Base-by-base conservation (phyloP, 2,329 filamentous ascomycete species). In the Colletotrichum sidae region DNA sequence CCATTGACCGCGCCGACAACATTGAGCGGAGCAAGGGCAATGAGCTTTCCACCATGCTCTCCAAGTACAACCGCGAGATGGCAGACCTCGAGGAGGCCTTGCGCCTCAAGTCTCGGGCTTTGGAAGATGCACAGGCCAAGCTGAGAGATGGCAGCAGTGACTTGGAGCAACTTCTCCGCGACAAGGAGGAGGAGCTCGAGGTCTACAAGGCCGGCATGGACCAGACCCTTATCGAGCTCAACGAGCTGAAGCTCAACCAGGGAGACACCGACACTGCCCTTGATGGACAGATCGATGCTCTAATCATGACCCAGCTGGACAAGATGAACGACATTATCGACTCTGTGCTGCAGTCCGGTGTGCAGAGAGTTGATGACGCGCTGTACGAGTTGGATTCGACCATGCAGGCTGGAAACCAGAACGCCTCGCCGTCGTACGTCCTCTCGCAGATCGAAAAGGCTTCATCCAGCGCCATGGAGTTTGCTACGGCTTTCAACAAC, bases 181-280 rank as follows among this genome's bases (percentile, higher is more conserved):
- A 98, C 69, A 98, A 97, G 83, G 96, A 99, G 75, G 94, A 97
- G 72, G 96, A 99, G 79, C 88, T 99, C 34, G 96, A 98, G 79
- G 94, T 98, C 51, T 97, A 97, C 86, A 97, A 97, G 81, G 93
- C 94, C 50, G 94, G 94, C 72, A 96, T 99, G 93, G 96, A 99
- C 75, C 92, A 98, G 81, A 94, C 95, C 3, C 82, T 99, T 62
- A 87, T 98, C 56, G 94, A 97, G 79, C 85, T 99, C 66, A 95
- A 96, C 74, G 94, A 97, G 74, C 82, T 97, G 68, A 94, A 88
- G 83, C 84, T 89, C 78, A 91, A 86, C 73, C 88, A 90, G 75
- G 90, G 88, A 73, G 92, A 90, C 61, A 90, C 89, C 10, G 94
- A 97, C 74, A 83, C 90, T 67, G 93, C 90, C 2, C 84, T 97